phyloP scores from a whole-genome alignment of 129 eudicot species.

The Cynara cardunculus region DNA sequence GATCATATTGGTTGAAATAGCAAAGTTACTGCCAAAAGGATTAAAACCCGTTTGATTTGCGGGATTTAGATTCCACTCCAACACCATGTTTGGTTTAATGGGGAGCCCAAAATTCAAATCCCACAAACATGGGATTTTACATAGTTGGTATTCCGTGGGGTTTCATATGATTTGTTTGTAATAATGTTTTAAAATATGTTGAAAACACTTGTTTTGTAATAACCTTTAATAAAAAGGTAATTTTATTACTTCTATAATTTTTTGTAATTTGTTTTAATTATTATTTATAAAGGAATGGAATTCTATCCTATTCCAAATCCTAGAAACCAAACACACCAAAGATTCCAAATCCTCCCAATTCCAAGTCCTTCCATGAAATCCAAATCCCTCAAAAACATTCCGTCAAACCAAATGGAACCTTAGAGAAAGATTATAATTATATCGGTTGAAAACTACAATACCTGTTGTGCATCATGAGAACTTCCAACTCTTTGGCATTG shows the following conservation, averaged over 20 bases:
- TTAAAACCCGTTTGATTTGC: background rate
- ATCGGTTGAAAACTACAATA: background rate
- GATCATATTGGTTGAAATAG: background rate
- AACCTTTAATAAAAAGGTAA: background rate
- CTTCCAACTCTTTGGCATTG: constrained; percentile 66
- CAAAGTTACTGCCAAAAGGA: background rate
- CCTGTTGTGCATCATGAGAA: constrained; percentile 96
- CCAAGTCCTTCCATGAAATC: background rate
- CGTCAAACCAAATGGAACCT: background rate
- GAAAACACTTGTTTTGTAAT: background rate
- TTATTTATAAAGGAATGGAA: background rate
- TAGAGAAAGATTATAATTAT: background rate
- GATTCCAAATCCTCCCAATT: background rate
- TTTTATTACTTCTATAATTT: no score
- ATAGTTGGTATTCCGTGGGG: background rate
- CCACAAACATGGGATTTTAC: background rate
- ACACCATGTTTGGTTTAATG: background rate
- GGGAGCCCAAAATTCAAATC: background rate
- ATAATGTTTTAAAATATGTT: no score
- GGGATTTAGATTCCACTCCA: background rate
- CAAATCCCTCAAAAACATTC: background rate
- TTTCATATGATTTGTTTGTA: background rate
- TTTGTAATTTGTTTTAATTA: background rate
- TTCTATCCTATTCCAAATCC: background rate
- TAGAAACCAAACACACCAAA: background rate